phyloP scores from a whole-genome alignment of 805 yeast genomes.

The Sporopachydermia lactativora region DNA sequence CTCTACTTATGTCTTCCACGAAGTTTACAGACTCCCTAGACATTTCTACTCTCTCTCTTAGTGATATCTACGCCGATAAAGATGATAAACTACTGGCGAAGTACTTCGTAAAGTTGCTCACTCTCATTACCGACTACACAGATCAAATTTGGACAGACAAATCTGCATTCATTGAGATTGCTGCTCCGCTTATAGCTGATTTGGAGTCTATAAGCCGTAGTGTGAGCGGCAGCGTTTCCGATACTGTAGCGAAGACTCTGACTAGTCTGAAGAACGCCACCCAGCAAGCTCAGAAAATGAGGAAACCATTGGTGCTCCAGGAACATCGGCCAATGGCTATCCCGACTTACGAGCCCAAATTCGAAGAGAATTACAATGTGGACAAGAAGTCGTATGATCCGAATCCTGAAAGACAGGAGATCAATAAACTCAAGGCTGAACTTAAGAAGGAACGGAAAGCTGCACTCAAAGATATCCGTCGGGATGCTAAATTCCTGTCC shows the following conservation, averaged over 20 bases:
- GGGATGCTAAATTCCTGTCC: conserved; percentile 75
- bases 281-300: conserved; percentile 34
- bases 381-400: conserved; percentile 86
- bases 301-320: conserved; percentile 68
- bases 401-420: conserved; percentile 68
- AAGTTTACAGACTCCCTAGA: no score
- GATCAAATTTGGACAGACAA: conserved; percentile 43
- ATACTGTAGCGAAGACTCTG: conserved; percentile 14
- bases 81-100: background rate
- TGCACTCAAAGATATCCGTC: conserved; percentile 79
- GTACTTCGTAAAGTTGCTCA: background rate
- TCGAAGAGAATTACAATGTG: conserved; percentile 92
- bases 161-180: conserved; percentile 45
- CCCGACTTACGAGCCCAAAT: conserved; percentile 76
- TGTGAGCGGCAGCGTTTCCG: conserved; percentile 11
- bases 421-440: conserved; percentile 68
- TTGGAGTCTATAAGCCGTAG: conserved; percentile 26
- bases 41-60: background rate
- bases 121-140: background rate
- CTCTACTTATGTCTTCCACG: background rate
- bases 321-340: conserved; percentile 74
- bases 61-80: background rate
- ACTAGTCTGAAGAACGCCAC: conserved; percentile 29
- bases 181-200: conserved; percentile 30
- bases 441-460: conserved; percentile 86